Conservation (phyloP, 2,329 filamentous ascomycete species). For the Gyromitra esculenta region DNA sequence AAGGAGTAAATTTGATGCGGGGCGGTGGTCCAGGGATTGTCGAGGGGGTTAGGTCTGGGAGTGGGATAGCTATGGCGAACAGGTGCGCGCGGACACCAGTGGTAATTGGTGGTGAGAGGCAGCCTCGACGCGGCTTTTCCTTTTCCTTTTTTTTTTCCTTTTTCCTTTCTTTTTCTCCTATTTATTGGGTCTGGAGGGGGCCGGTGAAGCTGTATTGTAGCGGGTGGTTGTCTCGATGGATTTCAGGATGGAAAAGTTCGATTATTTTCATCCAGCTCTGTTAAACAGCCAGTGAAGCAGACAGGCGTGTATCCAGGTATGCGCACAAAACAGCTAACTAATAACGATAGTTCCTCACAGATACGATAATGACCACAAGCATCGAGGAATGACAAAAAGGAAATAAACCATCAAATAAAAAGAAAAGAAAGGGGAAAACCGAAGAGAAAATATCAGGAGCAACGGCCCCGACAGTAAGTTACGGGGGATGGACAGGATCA, state of each 20-base stretch:
- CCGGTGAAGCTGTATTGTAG: constrained; percentile 30
- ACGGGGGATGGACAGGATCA: constrained; percentile 49
- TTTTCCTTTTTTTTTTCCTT: constrained; percentile 20
- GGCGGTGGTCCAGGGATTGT: constrained; percentile 48
- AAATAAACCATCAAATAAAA: constrained; percentile 44
- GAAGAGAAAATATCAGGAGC: constrained; percentile 39
- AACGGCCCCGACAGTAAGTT: constrained; percentile 43
- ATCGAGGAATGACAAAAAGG: constrained; percentile 43
- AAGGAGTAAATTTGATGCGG: constrained; percentile 53
- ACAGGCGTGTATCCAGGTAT: constrained; percentile 28
- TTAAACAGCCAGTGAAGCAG: constrained; percentile 19
- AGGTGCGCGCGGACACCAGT: constrained; percentile 47
- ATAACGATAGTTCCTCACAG: constrained; percentile 21
- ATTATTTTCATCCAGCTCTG: constrained; percentile 29
- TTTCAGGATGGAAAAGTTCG: constrained; percentile 37
- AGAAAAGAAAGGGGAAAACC: constrained; percentile 35
- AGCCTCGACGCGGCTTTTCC: constrained; percentile 50
- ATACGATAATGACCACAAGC: constrained; percentile 27
- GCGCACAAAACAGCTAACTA: constrained; percentile 29
- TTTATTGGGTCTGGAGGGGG: constrained; percentile 44
- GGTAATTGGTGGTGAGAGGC: constrained; percentile 33
- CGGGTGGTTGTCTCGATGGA: constrained; percentile 36
- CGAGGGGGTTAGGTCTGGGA: constrained; percentile 47
- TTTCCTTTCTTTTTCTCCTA: constrained; percentile 45
- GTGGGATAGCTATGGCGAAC: constrained; percentile 50